Evolutionary conservation across 169 alveolate species (phyloP).

Genomic region (Pseudocohnilembus persalinus): DNA sequence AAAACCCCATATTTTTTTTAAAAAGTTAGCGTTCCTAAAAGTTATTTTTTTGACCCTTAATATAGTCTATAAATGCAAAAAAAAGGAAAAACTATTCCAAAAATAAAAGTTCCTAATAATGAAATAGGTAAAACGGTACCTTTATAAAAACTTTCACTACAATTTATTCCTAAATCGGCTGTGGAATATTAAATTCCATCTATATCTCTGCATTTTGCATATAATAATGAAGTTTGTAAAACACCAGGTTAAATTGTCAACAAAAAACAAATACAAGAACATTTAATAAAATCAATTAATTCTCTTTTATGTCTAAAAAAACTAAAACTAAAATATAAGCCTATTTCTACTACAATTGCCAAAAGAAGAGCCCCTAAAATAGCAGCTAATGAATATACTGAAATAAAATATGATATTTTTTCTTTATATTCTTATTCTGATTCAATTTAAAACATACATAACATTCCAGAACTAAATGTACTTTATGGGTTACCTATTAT

Average conservation of each 20-base stretch:
- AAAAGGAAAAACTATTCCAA: not conserved
- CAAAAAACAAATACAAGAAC: not conserved
- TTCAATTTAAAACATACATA: too few species aligned
- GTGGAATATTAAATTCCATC: not conserved
- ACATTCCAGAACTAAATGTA: too few species aligned
- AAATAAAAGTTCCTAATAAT: too few species aligned
- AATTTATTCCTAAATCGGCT: not conserved
- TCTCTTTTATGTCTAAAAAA: not conserved
- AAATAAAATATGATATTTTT: too few species aligned
- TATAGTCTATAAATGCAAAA: not conserved
- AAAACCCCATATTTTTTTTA: not conserved
- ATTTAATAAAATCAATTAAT: too few species aligned
- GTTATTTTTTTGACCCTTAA: not conserved
- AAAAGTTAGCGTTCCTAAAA: not conserved
- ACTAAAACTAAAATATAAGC: not conserved
- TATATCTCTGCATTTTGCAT: not conserved
- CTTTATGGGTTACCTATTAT: too few species aligned
- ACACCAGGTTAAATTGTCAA: not conserved
- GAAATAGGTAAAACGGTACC: not conserved
- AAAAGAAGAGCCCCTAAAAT: not conserved
- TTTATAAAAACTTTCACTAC: not conserved
- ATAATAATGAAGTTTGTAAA: not conserved
- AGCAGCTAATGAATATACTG: too few species aligned
- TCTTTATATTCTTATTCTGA: too few species aligned
- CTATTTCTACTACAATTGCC: not conserved